These are phyloP conservation scores for Coprinopsis marcescibilis DNA, from an alignment of 768 basidiomycete genomes.

Conservation along the genomic window DNA sequence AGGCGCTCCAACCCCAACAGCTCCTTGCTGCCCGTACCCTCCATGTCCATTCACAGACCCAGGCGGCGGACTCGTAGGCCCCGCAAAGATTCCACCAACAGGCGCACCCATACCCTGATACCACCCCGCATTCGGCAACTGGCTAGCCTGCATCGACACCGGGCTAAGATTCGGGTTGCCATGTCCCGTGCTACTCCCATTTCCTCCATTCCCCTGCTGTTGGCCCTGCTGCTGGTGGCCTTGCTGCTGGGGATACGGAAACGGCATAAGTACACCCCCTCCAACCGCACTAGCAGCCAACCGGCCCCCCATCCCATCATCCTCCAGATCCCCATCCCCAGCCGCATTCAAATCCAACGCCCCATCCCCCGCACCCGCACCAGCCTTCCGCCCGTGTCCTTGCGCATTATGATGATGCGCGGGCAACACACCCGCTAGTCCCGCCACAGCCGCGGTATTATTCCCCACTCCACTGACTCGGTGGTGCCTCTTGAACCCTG, in stretches of 20 bases:
- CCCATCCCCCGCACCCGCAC: constrained; percentile 2
- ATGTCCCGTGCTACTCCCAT: neutral
- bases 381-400: neutral
- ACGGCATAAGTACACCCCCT: constrained; percentile 30
- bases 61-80: neutral
- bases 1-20: too few species aligned
- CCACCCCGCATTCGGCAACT: neutral
- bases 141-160: too few species aligned
- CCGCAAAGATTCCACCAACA: neutral
- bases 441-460: too few species aligned
- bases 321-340: constrained; percentile 18
- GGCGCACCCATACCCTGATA: neutral
- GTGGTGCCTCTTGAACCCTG: too few species aligned
- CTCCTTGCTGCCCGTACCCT: neutral
- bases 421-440: too few species aligned
- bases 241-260: constrained; percentile 14
- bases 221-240: neutral
- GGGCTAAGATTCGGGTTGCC: neutral
- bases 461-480: too few species aligned
- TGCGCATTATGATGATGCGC: neutral
- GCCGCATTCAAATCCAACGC: constrained; percentile 10
- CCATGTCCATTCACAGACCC: neutral
- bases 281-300: constrained; percentile 23
- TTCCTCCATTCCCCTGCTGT: neutral
- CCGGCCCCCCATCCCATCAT: constrained; percentile 33